Base-by-base conservation (phyloP, 331 rosid genomes). In the Spiraea crenata region DNA sequence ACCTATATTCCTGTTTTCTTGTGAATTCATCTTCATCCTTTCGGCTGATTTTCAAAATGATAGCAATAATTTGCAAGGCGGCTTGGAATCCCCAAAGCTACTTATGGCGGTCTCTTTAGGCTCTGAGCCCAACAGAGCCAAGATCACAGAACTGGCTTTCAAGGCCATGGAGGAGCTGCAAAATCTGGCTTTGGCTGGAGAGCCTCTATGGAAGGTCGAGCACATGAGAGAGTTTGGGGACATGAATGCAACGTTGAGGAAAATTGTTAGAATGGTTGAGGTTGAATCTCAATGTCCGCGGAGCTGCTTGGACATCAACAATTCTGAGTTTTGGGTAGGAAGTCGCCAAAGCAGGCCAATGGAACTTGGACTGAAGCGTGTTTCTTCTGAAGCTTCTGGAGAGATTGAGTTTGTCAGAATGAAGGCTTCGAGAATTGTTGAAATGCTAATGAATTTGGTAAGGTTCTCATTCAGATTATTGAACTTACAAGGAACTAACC, bases 391-490 rank as follows among this genome's bases (percentile, higher is more conserved):
- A 82, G 76, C 89, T 70, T 84, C 98, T 6, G 70, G 98, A n/a
- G 90, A 76, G 20, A 44, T 20, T 15, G 62, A 39, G 0, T 57
- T 9, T 42, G 15, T 89, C 65, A 74, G 56, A 5, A 70, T 78
- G 66, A 71, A 40, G 19, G 82, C 90, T 12, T 6, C 35, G 2
- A 34, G 65, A 13, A 13, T 92, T 52, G 80, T 85, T 52, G 88
- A 84, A 42, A 13, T 84, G 82, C 82, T 89, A 45, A 87, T 92
- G 98, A 77, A 89, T 61, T 59, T 81, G 84, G 98, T 89, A 60
- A 25, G 7, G 82, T 63, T 60, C 19, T 20, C 65, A 4, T 47
- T 15, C 31, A 25, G 31, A 25, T 25, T 38, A 0, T 38, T 51
- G 59, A 38, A 47, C 2, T 49, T 13, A 44, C 38, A 34, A 25